Conservation (phyloP, 371 early-diverging fungal species). For the Mucor saturninus region DNA sequence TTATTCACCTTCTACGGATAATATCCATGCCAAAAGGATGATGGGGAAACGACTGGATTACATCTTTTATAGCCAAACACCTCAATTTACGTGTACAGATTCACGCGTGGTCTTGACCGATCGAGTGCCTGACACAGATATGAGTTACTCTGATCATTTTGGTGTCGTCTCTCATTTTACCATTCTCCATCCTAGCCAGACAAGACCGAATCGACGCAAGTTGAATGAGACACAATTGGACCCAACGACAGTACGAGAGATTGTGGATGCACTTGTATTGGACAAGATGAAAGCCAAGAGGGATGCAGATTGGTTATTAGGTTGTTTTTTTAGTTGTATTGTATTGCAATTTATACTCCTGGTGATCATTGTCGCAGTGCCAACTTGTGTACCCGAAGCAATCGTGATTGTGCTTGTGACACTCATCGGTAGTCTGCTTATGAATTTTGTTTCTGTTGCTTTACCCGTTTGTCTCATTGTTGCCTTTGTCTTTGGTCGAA, state of each 20-base stretch:
- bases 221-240: conserved; percentile 5
- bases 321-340: neutral
- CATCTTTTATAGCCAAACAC: conserved; percentile 46
- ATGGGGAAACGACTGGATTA: conserved; percentile 54
- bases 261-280: conserved; percentile 3
- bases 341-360: conserved; percentile 2
- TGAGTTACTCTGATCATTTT: conserved; percentile 58
- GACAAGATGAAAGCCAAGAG: conserved; percentile 2
- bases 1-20: conserved; percentile 4
- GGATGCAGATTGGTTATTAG: conserved; percentile 4
- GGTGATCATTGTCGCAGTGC: conserved; percentile 11
- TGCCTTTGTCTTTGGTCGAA: conserved; percentile 35
- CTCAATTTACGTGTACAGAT: conserved; percentile 35
- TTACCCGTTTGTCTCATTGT: conserved; percentile 26
- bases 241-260: neutral
- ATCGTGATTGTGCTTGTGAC: conserved; percentile 16
- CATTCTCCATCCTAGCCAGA: neutral
- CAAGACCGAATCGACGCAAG: neutral
- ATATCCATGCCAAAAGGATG: conserved; percentile 15
- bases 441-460: conserved; percentile 6
- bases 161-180: conserved; percentile 36
- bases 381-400: conserved; percentile 5
- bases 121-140: conserved; percentile 28
- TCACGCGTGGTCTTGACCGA: conserved; percentile 45
- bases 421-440: conserved; percentile 12